Evolutionary conservation across 2,329 filamentous ascomycete genomes (phyloP), one percentile per base, ranked within the genome.

Genomic region (Fusarium domesticum): DNA sequence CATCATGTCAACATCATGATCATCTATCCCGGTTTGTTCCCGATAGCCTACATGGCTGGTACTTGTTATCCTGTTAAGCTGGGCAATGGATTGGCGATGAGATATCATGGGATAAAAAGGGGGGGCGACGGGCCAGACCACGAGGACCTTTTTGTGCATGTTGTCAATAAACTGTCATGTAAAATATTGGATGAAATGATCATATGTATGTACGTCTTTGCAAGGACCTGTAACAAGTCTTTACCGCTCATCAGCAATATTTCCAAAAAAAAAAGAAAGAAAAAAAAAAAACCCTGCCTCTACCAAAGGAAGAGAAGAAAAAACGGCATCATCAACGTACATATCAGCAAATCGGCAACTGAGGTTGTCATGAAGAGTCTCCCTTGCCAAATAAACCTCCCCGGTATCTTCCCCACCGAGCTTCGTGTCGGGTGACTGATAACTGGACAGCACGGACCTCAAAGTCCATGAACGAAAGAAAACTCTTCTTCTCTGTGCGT

Each of bases 71-170:
- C 4, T 28, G 43, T 19, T 16, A n/a, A 25, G 23, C 23, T 39
- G 39, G 30, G 36, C 19, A 25, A 41, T 25, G 43, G 32, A 35
- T 39, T 33, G 20, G 30, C 35, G 25, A 46, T 52, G 43, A 37
- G 36, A 52, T 50, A 59, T 59, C 56, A 53, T 44, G 54, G 56
- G 56, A 52, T 53, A 59, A 44, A 34, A 42, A 45, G 46, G 42
- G 44, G 42, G 45, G 45, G 44, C 35, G 7, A 28, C 23, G 23
- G 23, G 23, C 23, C 14, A 28, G 23, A 28, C 10, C 23, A 28
- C n/a, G 23, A 28, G 23, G 14, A 28, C 8, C 23, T 28, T n/a
- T n/a, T n/a, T n/a, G n/a, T n/a, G n/a, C n/a, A n/a, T n/a, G 23
- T 12, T 28, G 23, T 5, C 23, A 28, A 12, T 28, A 28, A 5